Evolutionary conservation across 169 alveolate genomes (phyloP), one percentile per base, ranked within the genome.

Genomic region (Prorocentrum cordatum): DNA sequence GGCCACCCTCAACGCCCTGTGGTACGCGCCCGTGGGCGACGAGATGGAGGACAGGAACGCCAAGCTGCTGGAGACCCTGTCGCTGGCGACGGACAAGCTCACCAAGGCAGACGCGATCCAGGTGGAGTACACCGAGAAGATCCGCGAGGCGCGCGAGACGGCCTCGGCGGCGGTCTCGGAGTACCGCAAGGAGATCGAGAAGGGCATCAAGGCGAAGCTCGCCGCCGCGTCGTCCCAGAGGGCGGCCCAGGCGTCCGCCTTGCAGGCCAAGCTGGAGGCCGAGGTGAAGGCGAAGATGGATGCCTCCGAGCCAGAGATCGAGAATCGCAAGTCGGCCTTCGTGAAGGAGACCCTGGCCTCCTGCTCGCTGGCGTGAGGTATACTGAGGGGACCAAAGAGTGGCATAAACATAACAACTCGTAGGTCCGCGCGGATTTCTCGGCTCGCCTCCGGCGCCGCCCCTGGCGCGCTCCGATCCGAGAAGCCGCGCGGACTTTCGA

Each of bases 21-120:
- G 73, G 79, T 80, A 62, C 62, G 77, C 90, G 27, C 90, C 90
- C 6, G 71, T 80, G 47, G 35, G 80, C 39, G 90, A 80, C 68
- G 90, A 47, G 54, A 62, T 77, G 61, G 87, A 80, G 5, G 90
- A 80, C 58, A 77, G 90, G 68, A 80, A 80, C 59, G 77, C 77
- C 58, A 80, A 80, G 80, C 54, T 80, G 58, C 68, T 80, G 42
- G 67, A 80, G 90, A 80, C 90, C 14, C 42, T 80, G 26, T 61
- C 90, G 20, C 80, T 62, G 54, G 90, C 90, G 38, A 80, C 90
- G 20, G 90, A 80, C 80, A 80, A 62, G 90, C 58, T 80, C 72
- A 66, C 90, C 31, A 67, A 80, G 80, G 90, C 90, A 10, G 90
- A 80, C 18, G 90, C 45, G 80, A 80, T 80, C 72, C 90, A 80